Evolutionary conservation across 306 rosid genomes (phyloP).

Genomic region (Castanea mollissima): DNA sequence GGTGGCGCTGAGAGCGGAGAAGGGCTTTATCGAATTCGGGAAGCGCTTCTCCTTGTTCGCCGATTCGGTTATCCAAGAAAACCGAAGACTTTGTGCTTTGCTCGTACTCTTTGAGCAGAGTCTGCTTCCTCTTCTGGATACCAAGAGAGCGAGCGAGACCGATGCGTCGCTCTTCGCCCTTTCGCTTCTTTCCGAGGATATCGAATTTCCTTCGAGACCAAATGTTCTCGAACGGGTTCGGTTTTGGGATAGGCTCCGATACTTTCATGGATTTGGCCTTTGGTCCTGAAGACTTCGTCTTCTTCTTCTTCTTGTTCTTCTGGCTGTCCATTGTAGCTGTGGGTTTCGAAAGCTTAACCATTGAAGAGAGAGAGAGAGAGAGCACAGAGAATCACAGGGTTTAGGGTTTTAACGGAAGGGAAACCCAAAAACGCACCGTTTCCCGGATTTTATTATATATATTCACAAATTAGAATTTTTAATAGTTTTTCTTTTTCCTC

Average conservation of each 20-base stretch:
- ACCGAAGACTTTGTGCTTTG: constrained; percentile 59
- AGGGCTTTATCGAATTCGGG: constrained; percentile 84
- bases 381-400: background rate
- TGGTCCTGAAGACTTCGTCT: constrained; percentile 35
- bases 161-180: constrained; percentile 72
- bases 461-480: no score
- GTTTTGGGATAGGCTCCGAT: constrained; percentile 33
- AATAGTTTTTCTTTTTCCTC: no score
- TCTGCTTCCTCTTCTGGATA: constrained; percentile 79
- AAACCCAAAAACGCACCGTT: no score
- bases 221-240: constrained; percentile 70
- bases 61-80: constrained; percentile 78
- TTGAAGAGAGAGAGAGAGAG: background rate
- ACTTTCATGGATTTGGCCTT: constrained; percentile 63
- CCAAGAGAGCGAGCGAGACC: constrained; percentile 78
- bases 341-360: constrained; percentile 37
- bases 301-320: constrained; percentile 47
- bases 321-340: constrained; percentile 5
- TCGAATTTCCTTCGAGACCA: constrained; percentile 82
- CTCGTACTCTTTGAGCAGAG: constrained; percentile 75
- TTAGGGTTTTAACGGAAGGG: constrained; percentile 14
- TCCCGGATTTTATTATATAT: no score
- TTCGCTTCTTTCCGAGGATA: constrained; percentile 75
- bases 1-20: constrained; percentile 78
- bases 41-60: constrained; percentile 60